Conservation (phyloP, 2,329 filamentous ascomycete species). For the Acephala macrosclerotiorum region DNA sequence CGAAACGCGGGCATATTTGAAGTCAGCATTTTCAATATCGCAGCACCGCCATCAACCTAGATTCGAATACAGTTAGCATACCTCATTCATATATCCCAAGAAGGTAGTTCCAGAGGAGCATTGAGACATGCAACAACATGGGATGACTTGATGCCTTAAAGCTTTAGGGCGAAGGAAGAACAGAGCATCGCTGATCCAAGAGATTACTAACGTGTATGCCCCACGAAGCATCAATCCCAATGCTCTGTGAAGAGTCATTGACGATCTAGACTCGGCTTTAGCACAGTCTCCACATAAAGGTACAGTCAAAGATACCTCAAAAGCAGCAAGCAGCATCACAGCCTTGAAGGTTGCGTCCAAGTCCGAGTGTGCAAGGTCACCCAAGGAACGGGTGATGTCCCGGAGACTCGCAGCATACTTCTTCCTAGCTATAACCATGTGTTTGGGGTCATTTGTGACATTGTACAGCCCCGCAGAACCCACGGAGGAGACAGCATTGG, state of each 20-base stretch:
- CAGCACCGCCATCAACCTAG: constrained; percentile 30
- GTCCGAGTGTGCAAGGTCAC: constrained; percentile 51
- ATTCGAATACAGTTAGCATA: too few species aligned
- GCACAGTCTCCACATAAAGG: not conserved
- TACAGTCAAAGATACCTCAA: constrained; percentile 47
- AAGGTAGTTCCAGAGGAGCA: too few species aligned
- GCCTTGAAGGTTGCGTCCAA: constrained; percentile 61
- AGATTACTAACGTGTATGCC: constrained; percentile 22
- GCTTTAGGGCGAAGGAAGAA: too few species aligned
- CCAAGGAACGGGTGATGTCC: constrained; percentile 55
- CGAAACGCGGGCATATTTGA: not conserved
- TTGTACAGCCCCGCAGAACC: constrained; percentile 59
- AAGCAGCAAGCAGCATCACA: constrained; percentile 59
- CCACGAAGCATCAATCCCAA: constrained; percentile 20
- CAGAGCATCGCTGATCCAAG: too few species aligned
- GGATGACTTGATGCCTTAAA: too few species aligned
- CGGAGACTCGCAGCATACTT: constrained; percentile 58
- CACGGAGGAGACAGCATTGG: constrained; percentile 58
- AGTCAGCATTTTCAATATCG: constrained; percentile 28
- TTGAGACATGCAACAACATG: too few species aligned
- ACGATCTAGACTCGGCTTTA: constrained; percentile 25
- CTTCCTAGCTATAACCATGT: constrained; percentile 55
- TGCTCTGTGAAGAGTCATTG: constrained; percentile 20
- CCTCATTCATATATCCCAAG: too few species aligned
- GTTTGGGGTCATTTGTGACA: constrained; percentile 43